Percentiles rank a stretch among this genome's conserved stretches.
Evolutionary conservation across 768 basidiomycete species (phyloP).

Genomic region (Scleroderma bovista): DNA sequence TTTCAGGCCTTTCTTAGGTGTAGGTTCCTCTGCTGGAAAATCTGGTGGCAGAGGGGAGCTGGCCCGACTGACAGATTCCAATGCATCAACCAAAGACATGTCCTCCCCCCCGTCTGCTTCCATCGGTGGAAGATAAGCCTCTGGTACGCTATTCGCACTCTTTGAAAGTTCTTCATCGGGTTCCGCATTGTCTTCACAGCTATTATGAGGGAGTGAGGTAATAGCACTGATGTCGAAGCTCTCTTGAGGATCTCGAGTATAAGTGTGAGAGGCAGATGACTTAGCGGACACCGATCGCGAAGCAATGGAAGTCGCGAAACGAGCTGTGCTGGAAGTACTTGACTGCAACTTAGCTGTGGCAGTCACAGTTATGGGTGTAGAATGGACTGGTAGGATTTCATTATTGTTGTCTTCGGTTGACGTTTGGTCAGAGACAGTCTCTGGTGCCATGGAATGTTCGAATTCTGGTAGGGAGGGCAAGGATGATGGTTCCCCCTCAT

Average conservation of each 20-base stretch:
- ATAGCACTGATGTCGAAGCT: constrained; percentile 61
- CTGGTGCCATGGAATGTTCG: constrained; percentile 52
- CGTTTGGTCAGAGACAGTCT: constrained; percentile 32
- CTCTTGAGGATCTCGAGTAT: constrained; percentile 30
- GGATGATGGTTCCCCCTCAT: constrained; percentile 74
- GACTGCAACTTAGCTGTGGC: constrained; percentile 45
- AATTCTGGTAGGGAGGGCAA: constrained; percentile 70
- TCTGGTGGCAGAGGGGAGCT: constrained; percentile 43
- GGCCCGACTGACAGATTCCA: constrained; percentile 51
- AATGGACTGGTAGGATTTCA: constrained; percentile 53
- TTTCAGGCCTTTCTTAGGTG: constrained; percentile 39
- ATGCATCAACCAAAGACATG: constrained; percentile 50
- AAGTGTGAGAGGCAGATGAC: constrained; percentile 31
- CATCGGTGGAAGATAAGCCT: constrained; percentile 46
- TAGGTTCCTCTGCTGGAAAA: constrained; percentile 30
- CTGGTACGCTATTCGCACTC: constrained; percentile 49
- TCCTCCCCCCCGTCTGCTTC: constrained; percentile 39
- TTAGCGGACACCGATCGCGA: constrained; percentile 35
- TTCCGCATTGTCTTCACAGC: constrained; percentile 31
- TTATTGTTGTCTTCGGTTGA: constrained; percentile 35
- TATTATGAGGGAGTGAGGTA: constrained; percentile 42
- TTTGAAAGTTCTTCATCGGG: constrained; percentile 34
- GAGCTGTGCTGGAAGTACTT: constrained; percentile 43
- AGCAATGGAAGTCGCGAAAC: constrained; percentile 50
- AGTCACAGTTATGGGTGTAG: constrained; percentile 56